Conservation (phyloP, 192 early-diverging fungal species). For the Mycoemilia scoparia region DNA sequence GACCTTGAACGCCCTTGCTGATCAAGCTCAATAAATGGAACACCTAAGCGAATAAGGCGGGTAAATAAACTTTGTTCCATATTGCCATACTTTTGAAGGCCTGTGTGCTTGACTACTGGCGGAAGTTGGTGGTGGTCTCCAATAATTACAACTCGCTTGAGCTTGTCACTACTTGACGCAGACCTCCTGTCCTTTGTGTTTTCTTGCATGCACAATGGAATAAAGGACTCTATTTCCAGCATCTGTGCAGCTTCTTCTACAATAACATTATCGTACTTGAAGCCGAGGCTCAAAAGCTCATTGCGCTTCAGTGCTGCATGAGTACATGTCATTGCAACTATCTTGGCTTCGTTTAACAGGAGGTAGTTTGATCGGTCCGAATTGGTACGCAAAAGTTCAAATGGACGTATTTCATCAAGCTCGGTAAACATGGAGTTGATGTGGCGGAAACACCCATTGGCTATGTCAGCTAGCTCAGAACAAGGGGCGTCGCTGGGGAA, state of each 20-base stretch:
- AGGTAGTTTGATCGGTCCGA: slow-evolving; percentile 78
- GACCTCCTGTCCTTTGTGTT: slow-evolving; percentile 28
- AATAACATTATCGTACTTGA: slow-evolving; percentile 87
- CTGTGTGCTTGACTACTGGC: slow-evolving; percentile 81
- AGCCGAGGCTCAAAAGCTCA: slow-evolving; percentile 72
- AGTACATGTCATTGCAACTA: slow-evolving; percentile 95
- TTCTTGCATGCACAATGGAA: slow-evolving; percentile 75
- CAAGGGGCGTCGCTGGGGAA: slow-evolving; percentile 29
- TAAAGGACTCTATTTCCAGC: slow-evolving; percentile 85
- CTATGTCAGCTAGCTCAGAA: slow-evolving; percentile 39
- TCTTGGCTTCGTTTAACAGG: slow-evolving; percentile 85
- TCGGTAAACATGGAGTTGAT: slow-evolving; percentile 67
- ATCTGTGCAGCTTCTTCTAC: slow-evolving; percentile 98
- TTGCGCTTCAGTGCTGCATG: slow-evolving; percentile 81
- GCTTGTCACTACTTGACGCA: slow-evolving; percentile 36
- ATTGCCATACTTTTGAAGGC: slow-evolving; percentile 67
- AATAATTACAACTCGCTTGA: slow-evolving; percentile 85
- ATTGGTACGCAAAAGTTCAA: slow-evolving; percentile 71
- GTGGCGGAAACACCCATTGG: slow-evolving; percentile 65
- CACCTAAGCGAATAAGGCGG: slow-evolving; percentile 77
- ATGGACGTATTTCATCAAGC: slow-evolving; percentile 78
- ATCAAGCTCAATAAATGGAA: slow-evolving; percentile 80
- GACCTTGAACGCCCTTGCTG: slow-evolving; percentile 63
- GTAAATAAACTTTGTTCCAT: slow-evolving; percentile 94
- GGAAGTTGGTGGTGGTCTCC: slow-evolving; percentile 97